phyloP scores from a whole-genome alignment of 2,329 filamentous ascomycete species.

The Ophiocordyceps camponoti-floridani region DNA sequence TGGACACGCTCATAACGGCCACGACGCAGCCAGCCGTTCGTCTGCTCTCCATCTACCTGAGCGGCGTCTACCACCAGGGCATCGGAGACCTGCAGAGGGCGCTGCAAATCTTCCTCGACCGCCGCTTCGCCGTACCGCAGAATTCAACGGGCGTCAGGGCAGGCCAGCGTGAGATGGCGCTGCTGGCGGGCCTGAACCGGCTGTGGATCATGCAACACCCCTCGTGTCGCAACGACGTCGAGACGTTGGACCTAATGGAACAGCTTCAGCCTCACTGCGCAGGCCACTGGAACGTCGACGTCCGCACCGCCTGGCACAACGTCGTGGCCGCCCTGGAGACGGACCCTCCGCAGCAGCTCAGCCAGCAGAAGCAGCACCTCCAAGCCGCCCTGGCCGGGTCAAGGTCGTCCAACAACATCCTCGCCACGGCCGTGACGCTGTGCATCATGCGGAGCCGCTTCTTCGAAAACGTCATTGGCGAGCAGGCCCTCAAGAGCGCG shows the following conservation, averaged over 20 bases:
- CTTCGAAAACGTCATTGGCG: slow-evolving; percentile 66
- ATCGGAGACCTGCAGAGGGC: slow-evolving; percentile 56
- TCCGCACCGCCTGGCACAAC: slow-evolving; percentile 62
- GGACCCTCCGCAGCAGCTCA: slow-evolving; percentile 45
- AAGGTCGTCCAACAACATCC: slow-evolving; percentile 52
- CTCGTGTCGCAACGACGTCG: slow-evolving; percentile 34
- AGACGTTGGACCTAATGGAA: slow-evolving; percentile 43
- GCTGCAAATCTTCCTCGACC: slow-evolving; percentile 44
- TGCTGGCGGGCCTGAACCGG: slow-evolving; percentile 50
- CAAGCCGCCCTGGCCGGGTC: slow-evolving; percentile 54
- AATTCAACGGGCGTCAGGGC: slow-evolving; percentile 23
- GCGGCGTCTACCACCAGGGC: slow-evolving; percentile 60
- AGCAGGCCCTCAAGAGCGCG: slow-evolving; percentile 62
- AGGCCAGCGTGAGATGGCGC: slow-evolving; percentile 42
- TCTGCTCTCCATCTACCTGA: slow-evolving; percentile 50
- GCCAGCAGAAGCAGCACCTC: slow-evolving; percentile 63
- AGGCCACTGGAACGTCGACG: slow-evolving; percentile 53
- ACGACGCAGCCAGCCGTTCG: slow-evolving; percentile 21
- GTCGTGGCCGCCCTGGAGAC: slow-evolving; percentile 50
- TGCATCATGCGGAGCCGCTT: slow-evolving; percentile 72
- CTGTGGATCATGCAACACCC: slow-evolving; percentile 56
- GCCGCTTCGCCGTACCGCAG: slow-evolving; percentile 30
- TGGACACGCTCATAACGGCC: slow-evolving; percentile 25
- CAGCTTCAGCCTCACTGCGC: slow-evolving; percentile 49
- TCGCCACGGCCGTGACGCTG: slow-evolving; percentile 67